Evolutionary conservation across 2,329 filamentous ascomycete species (phyloP), one percentile per base, ranked within the genome.

Genomic region (Coleophoma eucalyptorum): DNA sequence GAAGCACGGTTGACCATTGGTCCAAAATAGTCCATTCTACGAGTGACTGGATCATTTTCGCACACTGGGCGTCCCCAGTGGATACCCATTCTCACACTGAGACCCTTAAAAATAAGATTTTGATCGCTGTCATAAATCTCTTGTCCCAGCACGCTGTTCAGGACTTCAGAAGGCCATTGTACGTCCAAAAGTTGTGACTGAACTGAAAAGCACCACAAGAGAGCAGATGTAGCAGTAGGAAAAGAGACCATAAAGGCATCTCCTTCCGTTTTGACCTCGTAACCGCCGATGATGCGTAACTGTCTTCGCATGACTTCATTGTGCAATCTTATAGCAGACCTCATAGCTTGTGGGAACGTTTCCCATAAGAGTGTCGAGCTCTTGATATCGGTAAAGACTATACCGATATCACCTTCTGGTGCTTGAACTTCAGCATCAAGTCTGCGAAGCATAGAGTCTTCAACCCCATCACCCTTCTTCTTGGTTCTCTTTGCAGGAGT

Each of bases 201-300:
- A 26, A 97, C 92, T 19, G 91, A 90, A 71, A 99, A 99, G 61
- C 88, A 95, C 94, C 94, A 99, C 7, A 99, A 78, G 45, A 99
- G 73, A 5, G 94, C 94, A 8, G 92, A 94, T 1, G 94, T 97
- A 2, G 94, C 91, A 0, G 94, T 97, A 2, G 92, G 90, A 70
- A 99, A 99, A 10, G 93, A 96, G 32, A 99, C 94, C 92, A 99
- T 97, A 65, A 99, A 99, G 8, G 94, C 94, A 71, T 99, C 94
- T 59, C 94, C 94, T 89, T 99, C 94, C 16, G 94, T 99, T 78
- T 99, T 99, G 69, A 99, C 94, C 72, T 99, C 94, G 65, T 97
- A 99, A 1, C 94, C 94, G 64, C 94, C 94, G 61, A 97, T 95
- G 56, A 92, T 87, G 46, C 94, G 86, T 59, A 99, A 75, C 66